These are phyloP conservation scores for Calcarisporium arbuscula DNA, from an alignment of 2,329 filamentous ascomycete species.

Conservation along the genomic window DNA sequence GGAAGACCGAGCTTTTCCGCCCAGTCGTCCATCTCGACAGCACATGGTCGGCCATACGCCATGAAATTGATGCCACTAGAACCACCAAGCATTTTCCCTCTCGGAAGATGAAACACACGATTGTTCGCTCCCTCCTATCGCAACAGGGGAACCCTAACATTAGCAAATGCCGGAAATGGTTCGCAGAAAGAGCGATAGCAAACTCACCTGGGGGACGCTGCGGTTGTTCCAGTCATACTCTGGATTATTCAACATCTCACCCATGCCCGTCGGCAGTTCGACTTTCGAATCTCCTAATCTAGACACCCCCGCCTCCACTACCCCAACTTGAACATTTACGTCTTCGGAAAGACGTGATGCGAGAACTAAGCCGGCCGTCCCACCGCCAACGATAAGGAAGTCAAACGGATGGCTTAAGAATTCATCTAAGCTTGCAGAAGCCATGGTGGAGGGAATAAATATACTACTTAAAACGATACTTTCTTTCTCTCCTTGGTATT, in stretches of 20 bases:
- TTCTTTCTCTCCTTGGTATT: too few relatives aligned
- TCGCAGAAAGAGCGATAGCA: too few relatives aligned
- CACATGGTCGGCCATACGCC: neutral
- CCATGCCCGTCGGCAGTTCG: constrained; percentile 17
- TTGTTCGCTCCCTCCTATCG: constrained; percentile 7
- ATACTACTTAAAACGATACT: too few relatives aligned
- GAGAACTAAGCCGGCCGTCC: constrained; percentile 22
- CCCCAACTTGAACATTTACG: constrained; percentile 13
- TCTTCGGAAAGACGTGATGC: constrained; percentile 21
- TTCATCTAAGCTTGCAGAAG: neutral
- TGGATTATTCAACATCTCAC: constrained; percentile 15
- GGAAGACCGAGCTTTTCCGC: constrained; percentile 11
- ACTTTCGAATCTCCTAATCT: constrained; percentile 10
- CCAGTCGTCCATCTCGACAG: constrained; percentile 1
- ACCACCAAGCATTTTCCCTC: constrained; percentile 6
- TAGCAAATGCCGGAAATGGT: neutral
- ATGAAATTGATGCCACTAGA: constrained; percentile 4
- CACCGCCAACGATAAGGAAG: constrained; percentile 22
- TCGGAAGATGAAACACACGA: constrained; percentile 14
- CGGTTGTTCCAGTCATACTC: constrained; percentile 19
- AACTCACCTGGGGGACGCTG: constrained; percentile 18
- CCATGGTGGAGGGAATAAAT: too few relatives aligned
- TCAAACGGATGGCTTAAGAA: constrained; percentile 5
- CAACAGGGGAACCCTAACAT: too few relatives aligned
- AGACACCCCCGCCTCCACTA: constrained; percentile 22